phyloP scores from a whole-genome alignment of 768 basidiomycete genomes.

The Mycena haematopus region DNA sequence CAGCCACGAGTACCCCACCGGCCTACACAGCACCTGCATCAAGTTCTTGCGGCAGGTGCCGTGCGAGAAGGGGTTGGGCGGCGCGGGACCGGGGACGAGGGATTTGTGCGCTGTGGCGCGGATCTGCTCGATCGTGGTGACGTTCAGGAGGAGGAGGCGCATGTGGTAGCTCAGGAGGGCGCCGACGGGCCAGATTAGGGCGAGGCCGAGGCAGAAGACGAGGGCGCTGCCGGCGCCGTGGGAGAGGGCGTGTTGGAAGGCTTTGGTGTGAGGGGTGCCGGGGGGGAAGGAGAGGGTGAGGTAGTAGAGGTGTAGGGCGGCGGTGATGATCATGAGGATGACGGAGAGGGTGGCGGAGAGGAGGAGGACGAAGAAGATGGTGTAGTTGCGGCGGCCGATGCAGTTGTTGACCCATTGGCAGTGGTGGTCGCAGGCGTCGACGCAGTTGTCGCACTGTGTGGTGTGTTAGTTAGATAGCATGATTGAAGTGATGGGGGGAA shows the following conservation, averaged over 20 bases:
- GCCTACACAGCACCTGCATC: conserved; percentile 78
- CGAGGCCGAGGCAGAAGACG: conserved; percentile 72
- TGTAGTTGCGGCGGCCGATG: conserved; percentile 93
- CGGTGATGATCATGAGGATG: conserved; percentile 79
- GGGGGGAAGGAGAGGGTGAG: conserved; percentile 51
- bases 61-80: conserved; percentile 89
- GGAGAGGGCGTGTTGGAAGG: conserved; percentile 53
- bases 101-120: conserved; percentile 84
- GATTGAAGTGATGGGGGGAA: too few species aligned
- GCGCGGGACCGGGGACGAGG: conserved; percentile 65
- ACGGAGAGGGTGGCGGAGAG: conserved; percentile 76
- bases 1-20: conserved; percentile 82
- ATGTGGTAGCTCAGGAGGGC: conserved; percentile 86
- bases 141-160: conserved; percentile 81
- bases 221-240: conserved; percentile 80
- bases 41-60: conserved; percentile 79
- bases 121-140: conserved; percentile 98
- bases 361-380: conserved; percentile 89
- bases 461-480: background rate
- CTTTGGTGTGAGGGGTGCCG: background rate
- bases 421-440: conserved; percentile 94
- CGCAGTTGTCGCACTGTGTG: conserved; percentile 91
- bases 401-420: conserved; percentile 96
- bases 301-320: conserved; percentile 80
- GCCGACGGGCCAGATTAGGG: conserved; percentile 83